These are phyloP conservation scores for Bisporella sp. DNA, from an alignment of 2,329 filamentous ascomycete genomes.

Conservation along the genomic window DNA sequence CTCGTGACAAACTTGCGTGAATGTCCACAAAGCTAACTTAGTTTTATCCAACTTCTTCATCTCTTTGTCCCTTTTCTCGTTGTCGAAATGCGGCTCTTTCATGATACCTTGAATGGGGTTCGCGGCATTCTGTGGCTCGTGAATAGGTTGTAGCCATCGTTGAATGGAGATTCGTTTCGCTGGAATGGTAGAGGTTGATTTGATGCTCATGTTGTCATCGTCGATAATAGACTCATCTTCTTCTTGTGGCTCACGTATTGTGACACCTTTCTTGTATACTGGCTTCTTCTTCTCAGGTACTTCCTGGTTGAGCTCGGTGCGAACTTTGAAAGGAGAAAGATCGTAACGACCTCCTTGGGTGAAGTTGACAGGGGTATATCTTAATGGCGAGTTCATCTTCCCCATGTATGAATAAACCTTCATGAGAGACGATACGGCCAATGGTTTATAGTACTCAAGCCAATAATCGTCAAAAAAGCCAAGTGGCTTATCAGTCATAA, in stretches of 20 bases:
- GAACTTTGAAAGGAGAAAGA: conserved; percentile 80
- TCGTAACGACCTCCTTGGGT: conserved; percentile 71
- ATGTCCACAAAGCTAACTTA: conserved; percentile 79
- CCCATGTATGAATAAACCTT: conserved; percentile 77
- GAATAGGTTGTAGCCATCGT: conserved; percentile 49
- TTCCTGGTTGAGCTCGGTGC: conserved; percentile 55
- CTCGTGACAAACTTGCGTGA: conserved; percentile 77
- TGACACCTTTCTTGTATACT: conserved; percentile 56
- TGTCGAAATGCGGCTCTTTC: conserved; percentile 36
- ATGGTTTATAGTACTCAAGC: conserved; percentile 91
- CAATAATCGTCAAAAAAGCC: conserved; percentile 85
- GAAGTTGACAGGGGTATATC: conserved; percentile 70
- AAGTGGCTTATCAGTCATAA: conserved; percentile 18
- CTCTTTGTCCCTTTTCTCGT: conserved; percentile 30
- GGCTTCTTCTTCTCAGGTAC: conserved; percentile 51
- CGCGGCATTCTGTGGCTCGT: conserved; percentile 20
- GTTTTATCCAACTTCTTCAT: conserved; percentile 67
- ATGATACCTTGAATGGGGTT: conserved; percentile 43
- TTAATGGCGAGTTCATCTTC: conserved; percentile 83
- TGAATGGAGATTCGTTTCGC: conserved; percentile 48
- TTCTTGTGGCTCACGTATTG: conserved; percentile 53
- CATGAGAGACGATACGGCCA: conserved; percentile 77
- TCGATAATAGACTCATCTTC: conserved; percentile 22
- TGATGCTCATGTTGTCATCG: conserved; percentile 37
- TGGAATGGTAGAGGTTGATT: conserved; percentile 32